A percentile compares a stretch with the other conserved stretches of the same genome.
Conservation (phyloP, 2,329 filamentous ascomycete genomes). For the Cyphellophora attinorum region DNA sequence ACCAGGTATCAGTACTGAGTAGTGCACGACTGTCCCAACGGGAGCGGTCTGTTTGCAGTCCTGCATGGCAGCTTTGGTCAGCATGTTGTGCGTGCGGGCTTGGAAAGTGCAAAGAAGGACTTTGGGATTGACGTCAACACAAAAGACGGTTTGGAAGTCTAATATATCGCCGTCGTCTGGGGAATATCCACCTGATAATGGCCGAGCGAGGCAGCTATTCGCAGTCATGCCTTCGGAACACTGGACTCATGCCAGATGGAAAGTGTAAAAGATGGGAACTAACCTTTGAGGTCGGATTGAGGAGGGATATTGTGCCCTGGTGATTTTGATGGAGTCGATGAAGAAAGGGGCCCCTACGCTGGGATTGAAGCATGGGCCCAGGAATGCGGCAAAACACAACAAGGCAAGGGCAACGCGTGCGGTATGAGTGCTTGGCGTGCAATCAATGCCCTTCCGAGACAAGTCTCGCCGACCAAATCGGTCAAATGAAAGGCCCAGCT, state of each 20-base stretch:
- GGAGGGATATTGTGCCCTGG: neutral
- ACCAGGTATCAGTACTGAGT: constrained; percentile 5
- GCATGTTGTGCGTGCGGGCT: constrained; percentile 8
- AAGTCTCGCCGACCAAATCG: no score
- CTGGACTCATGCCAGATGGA: no score
- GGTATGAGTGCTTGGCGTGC: neutral
- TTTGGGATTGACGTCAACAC: no score
- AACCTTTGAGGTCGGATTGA: neutral
- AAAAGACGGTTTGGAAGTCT: no score
- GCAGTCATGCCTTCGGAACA: neutral
- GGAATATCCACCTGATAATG: neutral
- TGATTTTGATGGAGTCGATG: neutral
- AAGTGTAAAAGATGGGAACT: constrained; percentile 1
- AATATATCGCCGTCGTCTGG: no score
- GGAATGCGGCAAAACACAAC: constrained; percentile 1
- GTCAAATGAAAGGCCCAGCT: no score
- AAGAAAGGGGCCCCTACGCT: neutral
- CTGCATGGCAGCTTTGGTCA: constrained; percentile 15
- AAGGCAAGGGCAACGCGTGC: neutral
- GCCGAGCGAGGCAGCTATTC: neutral
- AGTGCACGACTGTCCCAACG: constrained; percentile 1
- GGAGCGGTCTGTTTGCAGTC: constrained; percentile 4
- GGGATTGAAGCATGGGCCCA: neutral
- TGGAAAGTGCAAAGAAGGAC: no score
- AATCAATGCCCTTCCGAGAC: neutral